A percentile compares a stretch with the other conserved stretches of the same genome.
Evolutionary conservation across 129 eudicot species (phyloP).

Genomic region (Heracleum sosnowskyi): DNA sequence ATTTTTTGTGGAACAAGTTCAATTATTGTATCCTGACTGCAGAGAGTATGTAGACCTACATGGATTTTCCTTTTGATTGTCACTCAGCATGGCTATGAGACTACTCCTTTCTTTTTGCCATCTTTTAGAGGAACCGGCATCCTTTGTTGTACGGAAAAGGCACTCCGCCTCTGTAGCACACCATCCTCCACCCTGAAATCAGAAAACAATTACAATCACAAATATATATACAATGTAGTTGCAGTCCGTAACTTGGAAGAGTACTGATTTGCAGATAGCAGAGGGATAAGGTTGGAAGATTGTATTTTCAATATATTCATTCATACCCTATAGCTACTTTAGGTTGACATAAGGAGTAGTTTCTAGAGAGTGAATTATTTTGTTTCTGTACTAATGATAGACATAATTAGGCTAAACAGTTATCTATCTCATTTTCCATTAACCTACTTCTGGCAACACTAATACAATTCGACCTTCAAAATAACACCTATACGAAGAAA

Average conservation of each 20-base stretch:
- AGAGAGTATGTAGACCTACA: not conserved
- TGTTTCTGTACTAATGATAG: too few relatives aligned
- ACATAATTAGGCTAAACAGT: too few relatives aligned
- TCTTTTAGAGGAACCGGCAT: not conserved
- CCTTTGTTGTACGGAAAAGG: not conserved
- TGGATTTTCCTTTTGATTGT: not conserved
- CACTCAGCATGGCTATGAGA: not conserved
- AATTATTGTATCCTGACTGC: not conserved
- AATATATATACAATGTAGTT: not conserved
- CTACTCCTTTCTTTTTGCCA: not conserved
- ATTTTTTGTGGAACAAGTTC: not conserved
- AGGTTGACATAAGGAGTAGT: too few relatives aligned
- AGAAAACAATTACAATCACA: not conserved
- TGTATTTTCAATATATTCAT: not conserved
- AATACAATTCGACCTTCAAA: not conserved
- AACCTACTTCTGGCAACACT: not conserved
- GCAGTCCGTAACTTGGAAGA: not conserved
- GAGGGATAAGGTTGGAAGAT: not conserved
- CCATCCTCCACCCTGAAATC: constrained; percentile 13
- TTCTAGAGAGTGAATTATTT: too few relatives aligned
- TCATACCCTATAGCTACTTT: too few relatives aligned
- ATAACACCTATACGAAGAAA: not conserved
- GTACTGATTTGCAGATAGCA: not conserved
- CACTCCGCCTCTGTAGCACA: not conserved
- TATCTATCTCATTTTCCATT: not conserved